Conservation (phyloP, 176 grass and related monocot species). For the Saccharum spontaneum region DNA sequence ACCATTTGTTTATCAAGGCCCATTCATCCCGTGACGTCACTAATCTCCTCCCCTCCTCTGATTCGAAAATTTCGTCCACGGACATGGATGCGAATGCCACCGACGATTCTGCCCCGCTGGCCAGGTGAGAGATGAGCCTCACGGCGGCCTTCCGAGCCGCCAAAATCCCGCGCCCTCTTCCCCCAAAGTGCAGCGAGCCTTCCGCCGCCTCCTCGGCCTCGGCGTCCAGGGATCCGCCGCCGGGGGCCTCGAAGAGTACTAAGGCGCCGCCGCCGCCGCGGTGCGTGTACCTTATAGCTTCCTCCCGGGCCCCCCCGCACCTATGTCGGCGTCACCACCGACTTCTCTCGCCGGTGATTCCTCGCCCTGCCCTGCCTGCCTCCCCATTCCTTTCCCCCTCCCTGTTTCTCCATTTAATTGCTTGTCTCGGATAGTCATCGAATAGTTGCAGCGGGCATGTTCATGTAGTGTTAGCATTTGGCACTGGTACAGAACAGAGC, state of each 20-base stretch:
- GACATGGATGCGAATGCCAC: neutral
- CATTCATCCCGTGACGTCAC: neutral
- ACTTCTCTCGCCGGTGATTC: slow-evolving; percentile 74
- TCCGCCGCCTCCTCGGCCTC: neutral
- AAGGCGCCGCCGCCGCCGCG: slow-evolving; percentile 32
- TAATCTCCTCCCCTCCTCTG: neutral
- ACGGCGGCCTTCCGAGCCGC: slow-evolving; percentile 46
- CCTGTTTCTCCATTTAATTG: neutral
- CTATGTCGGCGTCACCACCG: slow-evolving; percentile 88
- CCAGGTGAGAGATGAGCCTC: slow-evolving; percentile 43
- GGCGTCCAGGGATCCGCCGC: neutral
- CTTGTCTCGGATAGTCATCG: neutral
- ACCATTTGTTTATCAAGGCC: neutral
- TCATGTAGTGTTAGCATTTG: neutral
- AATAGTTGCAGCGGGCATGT: too few species aligned
- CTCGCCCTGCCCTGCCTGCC: neutral
- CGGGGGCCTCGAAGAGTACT: neutral
- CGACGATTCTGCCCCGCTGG: neutral
- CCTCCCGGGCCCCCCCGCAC: slow-evolving; percentile 47
- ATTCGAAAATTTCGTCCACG: neutral
- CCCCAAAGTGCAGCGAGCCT: slow-evolving; percentile 7
- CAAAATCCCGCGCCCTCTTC: slow-evolving; percentile 34
- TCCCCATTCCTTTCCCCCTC: too few species aligned
- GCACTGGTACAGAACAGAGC: too few species aligned
- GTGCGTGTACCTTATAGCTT: slow-evolving; percentile 40